Evolutionary conservation across 1,139 yeast genomes (phyloP).

Genomic region (Debaryomyces singareniensis): DNA sequence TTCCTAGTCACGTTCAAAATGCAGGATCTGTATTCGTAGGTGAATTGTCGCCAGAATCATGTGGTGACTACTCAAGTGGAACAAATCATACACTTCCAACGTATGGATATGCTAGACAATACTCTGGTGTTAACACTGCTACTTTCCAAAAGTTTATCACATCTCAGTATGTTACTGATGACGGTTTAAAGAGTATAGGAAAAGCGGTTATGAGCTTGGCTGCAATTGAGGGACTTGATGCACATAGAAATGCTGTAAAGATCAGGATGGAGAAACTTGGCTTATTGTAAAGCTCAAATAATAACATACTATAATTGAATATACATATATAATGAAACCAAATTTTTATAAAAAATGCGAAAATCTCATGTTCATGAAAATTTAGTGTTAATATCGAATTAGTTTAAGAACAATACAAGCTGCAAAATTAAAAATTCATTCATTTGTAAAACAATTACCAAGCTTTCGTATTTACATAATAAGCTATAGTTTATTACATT

Average conservation of each 20-base stretch:
- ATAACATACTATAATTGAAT: too few species aligned
- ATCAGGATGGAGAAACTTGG: slow-evolving; percentile 84
- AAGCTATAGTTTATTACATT: too few species aligned
- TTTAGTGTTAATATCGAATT: not conserved
- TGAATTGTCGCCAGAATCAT: slow-evolving; percentile 90
- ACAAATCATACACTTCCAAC: slow-evolving; percentile 98
- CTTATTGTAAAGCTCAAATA: slow-evolving; percentile 19
- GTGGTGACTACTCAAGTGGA: slow-evolving; percentile 97
- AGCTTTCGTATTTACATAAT: too few species aligned
- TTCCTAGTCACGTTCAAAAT: slow-evolving; percentile 67
- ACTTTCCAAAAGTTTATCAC: slow-evolving; percentile 95
- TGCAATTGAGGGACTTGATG: slow-evolving; percentile 95
- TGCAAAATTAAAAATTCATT: too few species aligned
- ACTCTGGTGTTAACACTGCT: slow-evolving; percentile 94
- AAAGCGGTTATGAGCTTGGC: slow-evolving; percentile 95
- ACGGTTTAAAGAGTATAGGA: slow-evolving; percentile 84
- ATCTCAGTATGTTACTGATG: slow-evolving; percentile 79
- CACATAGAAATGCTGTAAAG: slow-evolving; percentile 93
- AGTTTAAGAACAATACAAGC: too few species aligned
- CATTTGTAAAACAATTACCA: too few species aligned
- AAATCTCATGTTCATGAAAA: not conserved
- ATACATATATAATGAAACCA: not conserved
- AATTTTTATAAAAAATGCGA: not conserved
- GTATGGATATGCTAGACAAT: slow-evolving; percentile 95
- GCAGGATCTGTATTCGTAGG: slow-evolving; percentile 98